Evolutionary conservation across 495 filamentous ascomycete genomes (phyloP), one percentile per base, ranked within the genome.

Genomic region (Penicillium crystallinum): DNA sequence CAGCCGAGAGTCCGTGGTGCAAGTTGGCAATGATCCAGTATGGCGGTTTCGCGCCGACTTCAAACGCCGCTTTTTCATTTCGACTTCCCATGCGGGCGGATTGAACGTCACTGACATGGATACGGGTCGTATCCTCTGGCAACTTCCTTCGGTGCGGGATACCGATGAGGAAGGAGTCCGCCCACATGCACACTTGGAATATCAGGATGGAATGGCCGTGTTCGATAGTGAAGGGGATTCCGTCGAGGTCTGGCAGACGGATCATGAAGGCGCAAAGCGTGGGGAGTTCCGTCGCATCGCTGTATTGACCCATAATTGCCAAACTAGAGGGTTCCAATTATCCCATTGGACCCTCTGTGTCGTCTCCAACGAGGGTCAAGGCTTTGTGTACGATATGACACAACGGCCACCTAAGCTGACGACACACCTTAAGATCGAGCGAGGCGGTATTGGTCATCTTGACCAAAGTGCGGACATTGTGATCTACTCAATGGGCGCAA

Each of bases 321-420:
- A 70, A 40, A 72, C 69, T 1, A 59, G 70, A 62, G 70, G 70
- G 9, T 73, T 73, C 42, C 70, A 73, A 43, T 38, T 73, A 25
- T 72, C 68, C 0, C 58, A 70, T 45, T 64, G 53, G 56, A 73
- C 69, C 0, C 67, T 73, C 2, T 73, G 70, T 37, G 70, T 73
- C 34, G 70, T 73, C 1, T 73, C 70, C 0, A 72, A 54, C 29
- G 19, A 68, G 46, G 70, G 67, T 11, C 61, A 68, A 14, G 70
- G 70, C 0, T 73, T 73, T 46, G 68, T 73, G 0, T 73, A 72
- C 49, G 70, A 73, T 37, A 72, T 73, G 70, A 66, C 61, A 0
- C 52, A 70, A 44, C 56, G 66, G 1, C 70, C 70, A 19, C 70
- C 70, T 2, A 54, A 37, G 21, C 46, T 60, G 58, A 68, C 43